These are phyloP conservation scores for Schizochytrium sp. DNA, from an alignment of 108 stramenopile genomes.

Conservation along the genomic window DNA sequence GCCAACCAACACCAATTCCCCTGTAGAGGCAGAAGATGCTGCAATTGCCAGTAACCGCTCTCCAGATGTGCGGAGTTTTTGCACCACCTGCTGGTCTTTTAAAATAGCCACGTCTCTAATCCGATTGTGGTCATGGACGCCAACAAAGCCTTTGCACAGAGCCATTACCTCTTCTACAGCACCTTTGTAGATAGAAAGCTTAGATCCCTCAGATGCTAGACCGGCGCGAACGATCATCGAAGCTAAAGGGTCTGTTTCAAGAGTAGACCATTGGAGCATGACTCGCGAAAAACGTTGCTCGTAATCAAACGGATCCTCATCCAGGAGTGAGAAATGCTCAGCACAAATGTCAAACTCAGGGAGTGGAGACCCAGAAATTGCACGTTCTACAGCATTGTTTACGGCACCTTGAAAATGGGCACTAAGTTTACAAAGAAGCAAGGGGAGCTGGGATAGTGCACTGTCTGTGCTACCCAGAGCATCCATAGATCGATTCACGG, in stretches of 20 bases:
- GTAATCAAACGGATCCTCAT: conserved; percentile 58
- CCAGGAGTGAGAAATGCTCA: background rate
- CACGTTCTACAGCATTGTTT: conserved; percentile 5
- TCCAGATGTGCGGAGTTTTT: background rate
- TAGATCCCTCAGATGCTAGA: too few relatives aligned
- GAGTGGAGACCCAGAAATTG: conserved; percentile 18
- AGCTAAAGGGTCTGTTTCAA: background rate
- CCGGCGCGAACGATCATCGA: background rate
- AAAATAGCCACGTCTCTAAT: background rate
- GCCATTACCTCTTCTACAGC: conserved; percentile 52
- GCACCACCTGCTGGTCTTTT: background rate
- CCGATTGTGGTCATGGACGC: background rate
- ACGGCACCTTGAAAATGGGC: conserved; percentile 12
- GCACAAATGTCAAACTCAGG: background rate
- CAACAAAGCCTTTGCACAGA: background rate
- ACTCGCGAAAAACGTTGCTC: conserved; percentile 15
- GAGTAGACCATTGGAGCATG: background rate
- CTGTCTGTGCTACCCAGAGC: background rate
- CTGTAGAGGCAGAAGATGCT: background rate
- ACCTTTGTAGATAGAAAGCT: conserved; percentile 42
- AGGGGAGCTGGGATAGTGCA: background rate
- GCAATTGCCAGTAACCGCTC: conserved; percentile 47
- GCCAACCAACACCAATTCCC: background rate
- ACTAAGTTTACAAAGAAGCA: conserved; percentile 20
- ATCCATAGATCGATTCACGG: conserved; percentile 62